Base-by-base conservation (phyloP, 176 grass and related monocot genomes). In the Eragrostis curvula region DNA sequence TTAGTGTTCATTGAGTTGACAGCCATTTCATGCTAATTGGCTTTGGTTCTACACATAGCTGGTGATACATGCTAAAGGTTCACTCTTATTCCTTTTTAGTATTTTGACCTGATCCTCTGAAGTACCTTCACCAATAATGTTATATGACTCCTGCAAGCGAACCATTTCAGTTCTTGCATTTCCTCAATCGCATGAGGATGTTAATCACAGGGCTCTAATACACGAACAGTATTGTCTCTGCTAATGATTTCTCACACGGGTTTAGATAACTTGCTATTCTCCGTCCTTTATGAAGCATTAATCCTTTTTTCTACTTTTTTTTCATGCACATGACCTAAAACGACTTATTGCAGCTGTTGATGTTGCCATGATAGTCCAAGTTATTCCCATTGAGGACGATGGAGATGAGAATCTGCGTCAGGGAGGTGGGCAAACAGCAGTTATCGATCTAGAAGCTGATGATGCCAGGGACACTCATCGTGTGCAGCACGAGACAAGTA, bases 331-430 rank as follows among this genome's bases (percentile, higher is more conserved):
- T 39, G 51, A 74, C 9, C 62, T 66, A 83, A 61, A 30, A 51
- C 59, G 11, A 70, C 17, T 60, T 81, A 24, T 63, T 82, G 48
- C n/a, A 53, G 43, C 3, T 46, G 52, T 52, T 68, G 68, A 79
- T 68, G 48, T 46, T 20, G 13, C 32, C 29, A 60, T 29, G 46
- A 17, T 58, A 66, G 7, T 1, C 0, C 50, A 75, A 62, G 36
- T 83, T 78, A 85, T 89, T 29, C 66, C 13, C 36, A 68, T 91
- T 27, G 74, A 88, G 28, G 83, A 67, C 1, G 69, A 82, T 6
- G 77, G 56, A 29, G 89, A 85, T 50, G 52, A 29, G 18, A 3
- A 30, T 53, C 16, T 4, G 32, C 8, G 12, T 24, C 32, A 83
- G 47, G 63, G 57, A 77, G 29, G 69, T 25, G 48, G 23, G 58